Conservation (phyloP, 2,329 filamentous ascomycete genomes). For the Penicillium expansum region DNA sequence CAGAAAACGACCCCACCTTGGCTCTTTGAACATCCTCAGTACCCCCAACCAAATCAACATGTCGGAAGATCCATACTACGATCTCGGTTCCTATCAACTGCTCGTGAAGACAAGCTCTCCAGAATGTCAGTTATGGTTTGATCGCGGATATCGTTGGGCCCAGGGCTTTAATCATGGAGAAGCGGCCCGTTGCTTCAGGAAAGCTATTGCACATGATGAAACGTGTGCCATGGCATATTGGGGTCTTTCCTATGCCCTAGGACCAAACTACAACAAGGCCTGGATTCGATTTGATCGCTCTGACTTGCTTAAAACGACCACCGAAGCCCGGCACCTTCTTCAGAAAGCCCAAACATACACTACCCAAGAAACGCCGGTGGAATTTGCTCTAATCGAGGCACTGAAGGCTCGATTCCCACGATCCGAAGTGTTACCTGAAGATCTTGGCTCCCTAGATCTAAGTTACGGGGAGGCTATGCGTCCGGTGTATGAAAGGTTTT, state of each 20-base stretch:
- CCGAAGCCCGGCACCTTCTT: not conserved
- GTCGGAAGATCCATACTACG: not conserved
- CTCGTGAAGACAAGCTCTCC: not conserved
- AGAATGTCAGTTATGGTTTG: not conserved
- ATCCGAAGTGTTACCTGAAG: not conserved
- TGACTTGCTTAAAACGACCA: not conserved
- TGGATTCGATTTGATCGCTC: not conserved
- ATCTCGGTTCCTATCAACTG: not conserved
- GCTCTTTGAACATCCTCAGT: not conserved
- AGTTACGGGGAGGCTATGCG: not conserved
- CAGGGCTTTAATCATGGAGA: not conserved
- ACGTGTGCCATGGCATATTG: not conserved
- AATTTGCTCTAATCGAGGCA: not conserved
- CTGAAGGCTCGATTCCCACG: not conserved
- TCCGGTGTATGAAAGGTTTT: not conserved
- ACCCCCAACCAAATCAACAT: not conserved
- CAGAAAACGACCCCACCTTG: not conserved
- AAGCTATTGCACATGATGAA: not conserved
- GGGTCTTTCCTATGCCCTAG: not conserved
- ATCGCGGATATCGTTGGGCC: not conserved
- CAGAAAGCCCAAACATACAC: not conserved
- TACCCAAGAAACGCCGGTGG: not conserved
- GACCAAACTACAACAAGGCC: not conserved
- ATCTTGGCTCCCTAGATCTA: not conserved
- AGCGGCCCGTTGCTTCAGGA: not conserved